A percentile compares a stretch with the other conserved stretches of the same genome.
These are phyloP conservation scores for Acanthamoeba lugdunensis DNA, from an alignment of 208 protist species.

Conservation along the genomic window DNA sequence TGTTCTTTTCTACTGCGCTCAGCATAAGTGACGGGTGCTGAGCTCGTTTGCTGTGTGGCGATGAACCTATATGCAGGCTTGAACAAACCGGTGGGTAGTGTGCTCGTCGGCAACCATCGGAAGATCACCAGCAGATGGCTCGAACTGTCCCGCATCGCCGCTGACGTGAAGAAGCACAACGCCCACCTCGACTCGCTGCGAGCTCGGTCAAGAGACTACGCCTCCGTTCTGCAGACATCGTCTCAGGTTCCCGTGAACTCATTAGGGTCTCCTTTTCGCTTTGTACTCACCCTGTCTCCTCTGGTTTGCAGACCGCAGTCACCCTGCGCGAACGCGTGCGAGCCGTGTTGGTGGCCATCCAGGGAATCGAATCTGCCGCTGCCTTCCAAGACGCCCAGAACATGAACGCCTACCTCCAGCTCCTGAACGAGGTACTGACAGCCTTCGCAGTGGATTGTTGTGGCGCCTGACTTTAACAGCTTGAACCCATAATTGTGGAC, in stretches of 20 bases:
- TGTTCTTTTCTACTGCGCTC: neutral
- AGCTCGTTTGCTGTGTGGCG: neutral
- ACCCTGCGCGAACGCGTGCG: constrained; percentile 25
- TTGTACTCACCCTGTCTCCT: neutral
- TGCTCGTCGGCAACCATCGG: constrained; percentile 14
- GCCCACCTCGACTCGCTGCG: neutral
- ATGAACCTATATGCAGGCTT: neutral
- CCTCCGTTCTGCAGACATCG: constrained; percentile 4
- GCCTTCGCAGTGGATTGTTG: too few relatives aligned
- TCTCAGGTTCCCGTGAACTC: neutral
- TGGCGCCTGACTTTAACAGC: too few relatives aligned
- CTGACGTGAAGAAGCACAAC: constrained; percentile 63
- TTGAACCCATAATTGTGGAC: too few relatives aligned
- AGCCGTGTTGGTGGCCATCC: neutral
- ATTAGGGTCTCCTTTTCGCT: neutral
- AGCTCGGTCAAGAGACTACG: neutral
- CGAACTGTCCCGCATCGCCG: constrained; percentile 31
- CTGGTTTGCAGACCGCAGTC: neutral
- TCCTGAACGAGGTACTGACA: neutral
- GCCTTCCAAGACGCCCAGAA: neutral
- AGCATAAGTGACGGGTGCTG: neutral
- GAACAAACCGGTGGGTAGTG: neutral
- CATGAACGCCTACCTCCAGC: constrained; percentile 9
- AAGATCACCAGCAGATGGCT: constrained; percentile 12
- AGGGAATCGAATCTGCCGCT: neutral